Evolutionary conservation across 2,329 filamentous ascomycete species (phyloP).

Genomic region (Chrysosporium queenslandicum): DNA sequence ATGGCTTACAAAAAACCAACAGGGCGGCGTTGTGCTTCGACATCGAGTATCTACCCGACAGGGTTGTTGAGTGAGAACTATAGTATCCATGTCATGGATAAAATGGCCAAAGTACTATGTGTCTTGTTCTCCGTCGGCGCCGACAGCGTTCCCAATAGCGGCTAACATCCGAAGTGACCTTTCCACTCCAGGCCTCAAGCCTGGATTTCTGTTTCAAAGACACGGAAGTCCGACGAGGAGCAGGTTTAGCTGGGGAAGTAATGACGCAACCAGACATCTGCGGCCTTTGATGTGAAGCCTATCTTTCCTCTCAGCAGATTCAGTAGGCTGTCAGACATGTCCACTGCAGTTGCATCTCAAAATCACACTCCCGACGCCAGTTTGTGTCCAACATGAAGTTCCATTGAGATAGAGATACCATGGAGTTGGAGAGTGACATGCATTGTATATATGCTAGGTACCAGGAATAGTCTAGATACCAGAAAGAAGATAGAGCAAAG

Average conservation of each 20-base stretch:
- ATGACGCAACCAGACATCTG: neutral
- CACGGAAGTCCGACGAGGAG: neutral
- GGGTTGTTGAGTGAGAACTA: conserved; percentile 41
- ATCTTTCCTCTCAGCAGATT: conserved; percentile 5
- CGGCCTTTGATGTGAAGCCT: neutral
- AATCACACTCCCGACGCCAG: conserved; percentile 31
- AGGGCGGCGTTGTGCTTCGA: conserved; percentile 43
- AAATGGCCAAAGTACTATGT: conserved; percentile 33
- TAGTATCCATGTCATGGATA: conserved; percentile 46
- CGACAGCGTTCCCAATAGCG: neutral
- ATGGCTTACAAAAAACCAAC: no score
- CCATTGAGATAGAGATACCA: conserved; percentile 41
- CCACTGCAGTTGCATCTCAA: conserved; percentile 7
- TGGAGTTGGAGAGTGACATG: neutral
- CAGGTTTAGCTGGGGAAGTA: conserved; percentile 6
- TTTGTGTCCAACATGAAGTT: conserved; percentile 37
- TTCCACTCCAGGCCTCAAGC: conserved; percentile 46
- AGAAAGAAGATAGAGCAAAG: neutral
- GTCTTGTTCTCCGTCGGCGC: neutral
- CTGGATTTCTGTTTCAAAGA: conserved; percentile 30
- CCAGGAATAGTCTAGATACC: neutral
- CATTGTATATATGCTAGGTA: neutral
- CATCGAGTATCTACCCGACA: conserved; percentile 36
- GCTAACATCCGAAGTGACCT: conserved; percentile 39
- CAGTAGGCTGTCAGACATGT: conserved; percentile 1